Evolutionary conservation across 164 flowering plant species (phyloP).

Genomic region (Magnolia officinalis): DNA sequence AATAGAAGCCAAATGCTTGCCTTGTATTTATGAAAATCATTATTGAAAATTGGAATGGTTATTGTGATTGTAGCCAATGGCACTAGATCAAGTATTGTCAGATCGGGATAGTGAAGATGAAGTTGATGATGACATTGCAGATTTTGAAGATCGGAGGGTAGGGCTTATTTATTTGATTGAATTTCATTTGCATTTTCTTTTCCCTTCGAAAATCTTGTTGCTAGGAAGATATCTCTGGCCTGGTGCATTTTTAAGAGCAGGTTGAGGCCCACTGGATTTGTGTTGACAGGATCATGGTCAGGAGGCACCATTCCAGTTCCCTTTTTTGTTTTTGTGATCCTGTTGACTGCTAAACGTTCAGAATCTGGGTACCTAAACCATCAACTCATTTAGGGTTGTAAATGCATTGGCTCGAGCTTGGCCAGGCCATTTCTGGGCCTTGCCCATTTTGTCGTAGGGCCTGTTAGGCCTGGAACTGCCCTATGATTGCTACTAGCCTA

Average conservation of each 20-base stretch:
- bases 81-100: slow-evolving; percentile 79
- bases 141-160: slow-evolving; percentile 97
- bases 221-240: slow-evolving; percentile 24
- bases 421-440: background rate
- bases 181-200: background rate
- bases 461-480: background rate
- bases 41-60: slow-evolving; percentile 1
- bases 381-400: background rate
- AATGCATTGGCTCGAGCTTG: background rate
- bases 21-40: too few species aligned
- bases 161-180: background rate
- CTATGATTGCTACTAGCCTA: background rate
- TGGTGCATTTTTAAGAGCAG: background rate
- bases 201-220: background rate
- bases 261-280: background rate
- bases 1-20: background rate
- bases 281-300: background rate
- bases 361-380: background rate
- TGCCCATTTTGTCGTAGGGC: background rate
- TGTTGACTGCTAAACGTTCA: background rate
- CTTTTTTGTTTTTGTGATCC: background rate
- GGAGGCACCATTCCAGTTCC: background rate
- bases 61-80: slow-evolving; percentile 78
- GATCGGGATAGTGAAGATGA: slow-evolving; percentile 96
- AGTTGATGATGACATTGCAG: slow-evolving; percentile 96